Conservation (phyloP, 2,329 filamentous ascomycete genomes). For the Paraconiothyrium sp. region DNA sequence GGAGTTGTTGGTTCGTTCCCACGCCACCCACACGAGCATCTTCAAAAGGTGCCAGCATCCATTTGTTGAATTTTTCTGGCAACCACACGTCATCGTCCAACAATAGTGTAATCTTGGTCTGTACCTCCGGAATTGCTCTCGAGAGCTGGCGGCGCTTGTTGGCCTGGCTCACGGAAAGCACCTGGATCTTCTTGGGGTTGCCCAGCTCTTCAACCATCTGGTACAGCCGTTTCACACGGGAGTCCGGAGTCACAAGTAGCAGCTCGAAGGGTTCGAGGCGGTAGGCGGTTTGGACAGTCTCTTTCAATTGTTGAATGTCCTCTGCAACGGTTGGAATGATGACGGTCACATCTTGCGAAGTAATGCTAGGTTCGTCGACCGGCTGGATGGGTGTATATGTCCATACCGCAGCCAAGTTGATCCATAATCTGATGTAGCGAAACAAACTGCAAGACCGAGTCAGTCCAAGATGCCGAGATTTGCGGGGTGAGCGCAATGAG, state of each 20-base stretch:
- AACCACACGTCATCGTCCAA: constrained; percentile 96
- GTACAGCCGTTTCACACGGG: constrained; percentile 75
- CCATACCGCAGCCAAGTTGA: constrained; percentile 82
- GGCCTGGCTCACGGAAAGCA: constrained; percentile 82
- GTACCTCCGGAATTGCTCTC: constrained; percentile 85
- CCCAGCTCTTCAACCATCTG: constrained; percentile 61
- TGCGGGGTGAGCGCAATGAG: constrained; percentile 1
- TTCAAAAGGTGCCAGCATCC: constrained; percentile 94
- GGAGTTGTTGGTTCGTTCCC: constrained; percentile 88
- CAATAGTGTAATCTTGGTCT: constrained; percentile 86
- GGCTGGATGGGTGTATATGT: constrained; percentile 85
- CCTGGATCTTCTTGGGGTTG: constrained; percentile 69
- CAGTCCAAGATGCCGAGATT: constrained; percentile 26
- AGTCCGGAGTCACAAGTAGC: constrained; percentile 86
- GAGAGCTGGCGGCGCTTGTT: constrained; percentile 97
- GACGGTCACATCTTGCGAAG: constrained; percentile 86
- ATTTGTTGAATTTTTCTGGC: constrained; percentile 84
- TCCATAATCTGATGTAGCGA: constrained; percentile 84
- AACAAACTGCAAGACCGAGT: constrained; percentile 70
- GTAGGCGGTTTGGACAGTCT: constrained; percentile 81
- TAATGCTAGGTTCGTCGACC: constrained; percentile 81
- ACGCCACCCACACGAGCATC: constrained; percentile 85
- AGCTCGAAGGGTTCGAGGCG: constrained; percentile 75
- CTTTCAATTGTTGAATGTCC: constrained; percentile 81
- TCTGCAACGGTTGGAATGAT: constrained; percentile 94